Conservation (phyloP, 148 eudicot genomes). For the Heliosperma pusillum region DNA sequence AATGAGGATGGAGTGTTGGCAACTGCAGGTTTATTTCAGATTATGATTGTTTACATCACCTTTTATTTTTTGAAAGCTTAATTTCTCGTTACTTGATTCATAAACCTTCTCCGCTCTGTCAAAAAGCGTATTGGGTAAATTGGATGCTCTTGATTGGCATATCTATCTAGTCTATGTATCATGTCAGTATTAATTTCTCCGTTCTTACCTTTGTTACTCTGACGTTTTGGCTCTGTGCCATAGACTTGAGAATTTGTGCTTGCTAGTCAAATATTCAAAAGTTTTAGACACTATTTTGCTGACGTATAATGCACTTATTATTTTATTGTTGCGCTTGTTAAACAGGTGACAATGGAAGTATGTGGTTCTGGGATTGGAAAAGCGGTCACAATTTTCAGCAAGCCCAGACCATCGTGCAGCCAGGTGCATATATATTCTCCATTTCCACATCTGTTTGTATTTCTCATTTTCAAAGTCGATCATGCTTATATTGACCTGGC, state of each 20-base stretch:
- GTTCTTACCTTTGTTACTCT: neutral
- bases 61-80: neutral
- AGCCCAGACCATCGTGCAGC: constrained; percentile 88
- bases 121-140: neutral
- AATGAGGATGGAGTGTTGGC: constrained; percentile 94
- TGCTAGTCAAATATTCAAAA: neutral
- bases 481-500: neutral
- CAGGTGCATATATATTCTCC: constrained; percentile 45
- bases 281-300: neutral
- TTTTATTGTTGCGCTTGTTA: neutral
- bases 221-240: neutral
- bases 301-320: neutral
- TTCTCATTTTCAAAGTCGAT: neutral
- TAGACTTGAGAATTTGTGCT: neutral
- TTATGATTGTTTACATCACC: neutral
- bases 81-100: neutral
- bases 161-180: neutral
- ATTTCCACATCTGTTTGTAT: neutral
- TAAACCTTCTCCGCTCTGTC: neutral
- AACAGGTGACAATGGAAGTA: constrained; percentile 91
- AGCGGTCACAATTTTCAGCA: constrained; percentile 99
- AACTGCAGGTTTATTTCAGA: constrained; percentile 60
- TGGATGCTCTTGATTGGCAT: neutral
- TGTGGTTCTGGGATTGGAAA: constrained; percentile 99
- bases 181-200: neutral